These are phyloP conservation scores for Salvia hispanica DNA, from an alignment of 257 asterid genomes.

Conservation along the genomic window DNA sequence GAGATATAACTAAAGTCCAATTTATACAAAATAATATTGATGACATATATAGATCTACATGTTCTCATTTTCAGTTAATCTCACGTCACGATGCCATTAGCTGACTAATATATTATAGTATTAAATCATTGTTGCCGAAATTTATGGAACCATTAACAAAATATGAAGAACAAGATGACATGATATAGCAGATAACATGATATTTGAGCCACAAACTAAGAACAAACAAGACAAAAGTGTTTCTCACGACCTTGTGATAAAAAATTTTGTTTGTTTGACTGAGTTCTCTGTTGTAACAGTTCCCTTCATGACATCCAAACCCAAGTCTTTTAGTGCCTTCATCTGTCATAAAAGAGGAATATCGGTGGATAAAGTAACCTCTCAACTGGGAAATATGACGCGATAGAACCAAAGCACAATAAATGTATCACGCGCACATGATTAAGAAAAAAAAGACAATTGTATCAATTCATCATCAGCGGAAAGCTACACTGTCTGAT, in stretches of 20 bases:
- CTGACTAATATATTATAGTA: conserved; percentile 21
- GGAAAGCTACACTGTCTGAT: conserved; percentile 12
- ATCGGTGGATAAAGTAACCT: conserved; percentile 16
- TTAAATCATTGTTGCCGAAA: neutral
- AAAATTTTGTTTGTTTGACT: conserved; percentile 72
- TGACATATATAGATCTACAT: neutral
- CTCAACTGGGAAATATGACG: conserved; percentile 27
- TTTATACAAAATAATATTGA: conserved; percentile 1
- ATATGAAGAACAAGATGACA: neutral
- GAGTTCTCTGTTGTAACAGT: conserved; percentile 79
- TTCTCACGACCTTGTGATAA: conserved; percentile 73
- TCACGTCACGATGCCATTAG: conserved; percentile 1
- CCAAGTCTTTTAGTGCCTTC: conserved; percentile 92
- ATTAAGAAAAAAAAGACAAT: conserved; percentile 11
- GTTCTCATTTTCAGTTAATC: conserved; percentile 9
- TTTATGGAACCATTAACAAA: conserved; percentile 22
- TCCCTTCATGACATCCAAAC: conserved; percentile 92
- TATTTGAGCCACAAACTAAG: conserved; percentile 20
- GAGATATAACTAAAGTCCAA: neutral
- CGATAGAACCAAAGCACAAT: neutral
- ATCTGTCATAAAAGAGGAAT: conserved; percentile 56
- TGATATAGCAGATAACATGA: conserved; percentile 6
- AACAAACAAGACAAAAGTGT: conserved; percentile 20
- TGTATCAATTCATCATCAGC: conserved; percentile 7
- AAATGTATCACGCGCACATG: neutral